These are phyloP conservation scores for Daphne laureola DNA, from an alignment of 441 rosid species.

Conservation along the genomic window DNA sequence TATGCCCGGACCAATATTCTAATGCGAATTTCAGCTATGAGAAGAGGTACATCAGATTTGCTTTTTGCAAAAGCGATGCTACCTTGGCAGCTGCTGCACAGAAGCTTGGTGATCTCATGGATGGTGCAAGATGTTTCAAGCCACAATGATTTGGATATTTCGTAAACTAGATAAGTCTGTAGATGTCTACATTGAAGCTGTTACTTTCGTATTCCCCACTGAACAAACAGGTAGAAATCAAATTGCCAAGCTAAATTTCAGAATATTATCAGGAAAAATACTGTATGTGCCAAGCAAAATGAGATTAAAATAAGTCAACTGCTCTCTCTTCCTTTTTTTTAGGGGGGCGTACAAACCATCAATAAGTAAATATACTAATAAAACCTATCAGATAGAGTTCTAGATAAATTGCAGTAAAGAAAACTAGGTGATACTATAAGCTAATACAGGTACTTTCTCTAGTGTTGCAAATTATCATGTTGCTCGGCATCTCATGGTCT, in stretches of 20 bases:
- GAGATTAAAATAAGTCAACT: no score
- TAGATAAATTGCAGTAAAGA: no score
- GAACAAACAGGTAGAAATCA: not conserved
- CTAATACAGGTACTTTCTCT: no score
- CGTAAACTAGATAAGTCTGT: not conserved
- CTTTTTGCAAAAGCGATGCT: slow-evolving; percentile 48
- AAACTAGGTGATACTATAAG: no score
- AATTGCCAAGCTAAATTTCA: not conserved
- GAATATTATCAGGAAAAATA: not conserved
- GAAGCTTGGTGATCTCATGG: slow-evolving; percentile 24
- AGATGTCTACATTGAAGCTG: no score
- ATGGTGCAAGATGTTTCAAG: slow-evolving; percentile 15
- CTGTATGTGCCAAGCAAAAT: not conserved
- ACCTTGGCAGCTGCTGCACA: slow-evolving; percentile 41
- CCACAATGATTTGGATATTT: slow-evolving; percentile 6
- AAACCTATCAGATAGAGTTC: no score
- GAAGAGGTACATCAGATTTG: slow-evolving; percentile 45
- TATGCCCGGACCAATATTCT: slow-evolving; percentile 10
- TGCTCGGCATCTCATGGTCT: slow-evolving; percentile 8
- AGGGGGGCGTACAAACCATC: no score
- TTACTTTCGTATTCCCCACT: not conserved
- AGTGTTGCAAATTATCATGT: no score
- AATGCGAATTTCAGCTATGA: slow-evolving; percentile 11
- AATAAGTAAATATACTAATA: no score
- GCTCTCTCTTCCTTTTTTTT: no score